A percentile compares a stretch with the other conserved stretches of the same genome.
Conservation (phyloP, 2,329 filamentous ascomycete genomes). For the Colletotrichum sp. region DNA sequence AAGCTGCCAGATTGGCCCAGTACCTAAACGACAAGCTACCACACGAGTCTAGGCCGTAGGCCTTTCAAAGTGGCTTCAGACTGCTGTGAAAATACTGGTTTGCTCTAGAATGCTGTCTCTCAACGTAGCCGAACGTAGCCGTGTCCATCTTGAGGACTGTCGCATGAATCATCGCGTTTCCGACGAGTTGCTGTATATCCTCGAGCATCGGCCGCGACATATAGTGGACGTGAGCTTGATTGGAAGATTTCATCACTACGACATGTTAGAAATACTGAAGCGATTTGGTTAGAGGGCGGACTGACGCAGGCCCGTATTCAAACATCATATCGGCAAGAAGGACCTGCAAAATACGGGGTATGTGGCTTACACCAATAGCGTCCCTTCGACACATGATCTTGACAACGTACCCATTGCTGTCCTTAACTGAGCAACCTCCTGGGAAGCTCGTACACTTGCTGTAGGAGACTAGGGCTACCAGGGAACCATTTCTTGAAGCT, state of each 20-base stretch:
- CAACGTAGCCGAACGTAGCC: too few relatives aligned
- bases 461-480: not conserved
- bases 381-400: rapidly evolving
- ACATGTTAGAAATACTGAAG: not conserved
- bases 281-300: not conserved
- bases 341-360: not conserved
- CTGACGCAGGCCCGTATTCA: not conserved
- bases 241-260: too few relatives aligned
- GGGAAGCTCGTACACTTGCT: not conserved
- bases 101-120: too few relatives aligned
- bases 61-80: too few relatives aligned
- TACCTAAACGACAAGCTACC: too few relatives aligned
- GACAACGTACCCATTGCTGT: not conserved
- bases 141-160: not conserved
- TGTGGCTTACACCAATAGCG: not conserved
- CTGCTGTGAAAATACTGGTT: too few relatives aligned
- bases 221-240: not conserved
- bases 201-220: not conserved
- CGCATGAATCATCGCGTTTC: not conserved
- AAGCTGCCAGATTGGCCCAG: too few relatives aligned
- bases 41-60: too few relatives aligned
- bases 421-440: not conserved
- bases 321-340: not conserved
- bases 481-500: not conserved
- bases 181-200: not conserved